Evolutionary conservation across 1,284 basidiomycete species (phyloP).

Genomic region (Butyriboletus appendiculatus): DNA sequence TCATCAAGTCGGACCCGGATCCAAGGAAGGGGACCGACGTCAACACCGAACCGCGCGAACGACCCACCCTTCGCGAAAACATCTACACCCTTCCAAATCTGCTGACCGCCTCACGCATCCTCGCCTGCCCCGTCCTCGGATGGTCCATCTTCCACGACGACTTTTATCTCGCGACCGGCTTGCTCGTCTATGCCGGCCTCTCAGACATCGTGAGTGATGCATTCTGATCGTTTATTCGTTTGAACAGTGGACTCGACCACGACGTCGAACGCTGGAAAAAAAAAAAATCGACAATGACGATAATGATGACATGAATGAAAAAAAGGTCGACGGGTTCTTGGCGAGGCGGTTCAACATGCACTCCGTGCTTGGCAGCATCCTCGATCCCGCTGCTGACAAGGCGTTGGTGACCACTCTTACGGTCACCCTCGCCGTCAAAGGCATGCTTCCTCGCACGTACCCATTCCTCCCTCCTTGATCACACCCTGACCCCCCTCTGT

Average conservation of each 20-base stretch:
- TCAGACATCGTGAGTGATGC: slow-evolving; percentile 77
- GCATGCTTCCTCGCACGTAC: slow-evolving; percentile 77
- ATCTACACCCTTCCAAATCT: slow-evolving; percentile 96
- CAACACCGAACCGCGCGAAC: slow-evolving; percentile 5
- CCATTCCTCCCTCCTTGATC: background rate
- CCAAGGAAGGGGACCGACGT: slow-evolving; percentile 7
- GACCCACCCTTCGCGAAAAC: slow-evolving; percentile 65
- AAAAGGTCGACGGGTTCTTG: slow-evolving; percentile 86
- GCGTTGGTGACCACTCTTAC: slow-evolving; percentile 94
- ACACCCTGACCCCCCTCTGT: background rate
- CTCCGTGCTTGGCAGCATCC: slow-evolving; percentile 90
- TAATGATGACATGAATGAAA: background rate
- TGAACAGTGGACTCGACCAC: slow-evolving; percentile 8
- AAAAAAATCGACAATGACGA: background rate
- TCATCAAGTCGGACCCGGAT: slow-evolving; percentile 3
- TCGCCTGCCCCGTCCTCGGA: slow-evolving; percentile 87
- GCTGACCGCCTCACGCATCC: slow-evolving; percentile 85
- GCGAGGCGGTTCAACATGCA: slow-evolving; percentile 85
- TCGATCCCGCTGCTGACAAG: slow-evolving; percentile 98
- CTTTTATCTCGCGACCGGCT: slow-evolving; percentile 75
- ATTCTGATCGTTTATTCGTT: slow-evolving; percentile 2
- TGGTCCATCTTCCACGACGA: slow-evolving; percentile 90
- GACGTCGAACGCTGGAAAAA: slow-evolving; percentile 4
- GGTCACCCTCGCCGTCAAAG: slow-evolving; percentile 81
- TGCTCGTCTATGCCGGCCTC: slow-evolving; percentile 87